Conservation (phyloP, 768 basidiomycete species). For the Phylloporus arenicola region DNA sequence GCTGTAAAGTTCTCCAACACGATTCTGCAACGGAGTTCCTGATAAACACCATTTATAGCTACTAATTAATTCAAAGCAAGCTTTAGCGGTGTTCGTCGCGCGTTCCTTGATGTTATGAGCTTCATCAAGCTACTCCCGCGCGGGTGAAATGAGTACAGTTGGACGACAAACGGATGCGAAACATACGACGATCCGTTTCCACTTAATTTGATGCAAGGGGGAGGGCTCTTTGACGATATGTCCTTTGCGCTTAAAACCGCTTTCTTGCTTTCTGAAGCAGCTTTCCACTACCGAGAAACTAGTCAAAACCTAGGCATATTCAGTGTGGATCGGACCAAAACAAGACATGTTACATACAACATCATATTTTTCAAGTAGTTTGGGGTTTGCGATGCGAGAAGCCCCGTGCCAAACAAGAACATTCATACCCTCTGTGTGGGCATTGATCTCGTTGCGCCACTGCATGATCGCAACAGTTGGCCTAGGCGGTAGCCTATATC, state of each 20-base stretch:
- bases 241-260: slow-evolving; percentile 87
- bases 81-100: slow-evolving; percentile 91
- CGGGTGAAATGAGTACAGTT: neutral
- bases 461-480: slow-evolving; percentile 57
- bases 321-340: neutral
- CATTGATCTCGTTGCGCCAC: slow-evolving; percentile 90
- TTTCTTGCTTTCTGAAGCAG: slow-evolving; percentile 87
- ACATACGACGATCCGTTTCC: slow-evolving; percentile 76
- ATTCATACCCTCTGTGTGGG: slow-evolving; percentile 79
- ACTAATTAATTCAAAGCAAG: slow-evolving; percentile 83
- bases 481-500: slow-evolving; percentile 22
- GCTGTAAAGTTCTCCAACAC: slow-evolving; percentile 98
- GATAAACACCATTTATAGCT: slow-evolving; percentile 92
- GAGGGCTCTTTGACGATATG: slow-evolving; percentile 82
- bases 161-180: neutral
- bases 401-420: slow-evolving; percentile 92
- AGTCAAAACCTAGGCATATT: slow-evolving; percentile 59
- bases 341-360: slow-evolving; percentile 49
- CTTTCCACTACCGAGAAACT: slow-evolving; percentile 89
- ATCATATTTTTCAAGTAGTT: slow-evolving; percentile 77
- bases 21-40: slow-evolving; percentile 93
- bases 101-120: slow-evolving; percentile 99
- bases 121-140: slow-evolving; percentile 69
- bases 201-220: slow-evolving; percentile 75
- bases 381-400: slow-evolving; percentile 58